Evolutionary conservation across 768 basidiomycete genomes (phyloP), one percentile per base, ranked within the genome.

Genomic region (Lentinula lateritia): DNA sequence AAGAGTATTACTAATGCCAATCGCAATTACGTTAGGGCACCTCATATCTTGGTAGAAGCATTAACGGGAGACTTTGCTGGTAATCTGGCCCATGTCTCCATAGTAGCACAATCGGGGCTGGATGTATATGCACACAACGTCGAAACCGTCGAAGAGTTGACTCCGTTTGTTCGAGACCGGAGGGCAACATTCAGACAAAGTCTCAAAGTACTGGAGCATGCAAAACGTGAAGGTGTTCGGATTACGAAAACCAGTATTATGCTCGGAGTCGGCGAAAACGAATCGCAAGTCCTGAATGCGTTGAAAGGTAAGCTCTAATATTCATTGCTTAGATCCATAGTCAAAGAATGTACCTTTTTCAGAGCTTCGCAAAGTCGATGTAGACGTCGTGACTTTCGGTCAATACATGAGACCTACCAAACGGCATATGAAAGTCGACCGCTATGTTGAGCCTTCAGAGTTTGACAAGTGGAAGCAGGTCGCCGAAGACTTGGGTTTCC

Each of bases 351-450:
- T 65, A 20, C 52, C 54, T 35, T 65, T 41, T 57, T 50, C 71
- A 98, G 97, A 96, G 65, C 82, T 98, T 6, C 89, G 96, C 48
- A 88, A 87, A 65, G 78, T 86, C 50, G 83, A 93, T 66, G 95
- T 98, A 50, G 96, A 98, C 69, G 96, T 99, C 6, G 94, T 99
- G 34, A 99, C 97, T 1, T 98, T 99, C 71, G 97, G 97, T 2
- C 97, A 99, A 76, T 99, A 99, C 74, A 98, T 99, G 97, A 90
- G 97, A 53, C 97, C 97, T 6, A 98, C 97, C 8, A 98, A 98
- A 74, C 84, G 88, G 34, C 97, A 99, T 74, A 98, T 99, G 97
- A 99, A 98, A 74, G 97, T 99, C 9, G 90, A 93, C 66, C 90
- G 93, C 35, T 99, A 99, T 68, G 94, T 98, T 23, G 86, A 93